Evolutionary conservation across 345 rosid genomes (phyloP).

Genomic region (Euclidium syriacum): DNA sequence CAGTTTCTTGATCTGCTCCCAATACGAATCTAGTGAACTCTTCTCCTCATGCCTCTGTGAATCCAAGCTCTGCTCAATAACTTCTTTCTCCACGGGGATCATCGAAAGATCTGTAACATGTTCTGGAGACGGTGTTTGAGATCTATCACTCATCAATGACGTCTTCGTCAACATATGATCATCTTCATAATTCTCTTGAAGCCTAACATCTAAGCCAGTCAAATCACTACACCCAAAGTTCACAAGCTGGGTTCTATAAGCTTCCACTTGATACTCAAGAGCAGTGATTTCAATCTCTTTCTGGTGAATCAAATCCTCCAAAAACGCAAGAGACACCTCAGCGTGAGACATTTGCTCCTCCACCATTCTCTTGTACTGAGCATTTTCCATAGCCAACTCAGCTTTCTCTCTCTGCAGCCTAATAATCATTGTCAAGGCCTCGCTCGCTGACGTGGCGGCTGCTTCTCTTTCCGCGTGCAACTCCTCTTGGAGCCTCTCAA

Average conservation of each 20-base stretch:
- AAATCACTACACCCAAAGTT: slow-evolving; percentile 61
- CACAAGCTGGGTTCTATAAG: slow-evolving; percentile 58
- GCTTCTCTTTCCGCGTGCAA: slow-evolving; percentile 80
- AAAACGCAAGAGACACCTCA: slow-evolving; percentile 54
- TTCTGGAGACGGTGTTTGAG: slow-evolving; percentile 11
- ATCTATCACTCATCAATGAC: slow-evolving; percentile 21
- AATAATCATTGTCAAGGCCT: slow-evolving; percentile 81
- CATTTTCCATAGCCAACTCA: slow-evolving; percentile 64
- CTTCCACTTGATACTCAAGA: slow-evolving; percentile 67
- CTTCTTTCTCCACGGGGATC: slow-evolving; percentile 24
- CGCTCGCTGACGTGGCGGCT: slow-evolving; percentile 60
- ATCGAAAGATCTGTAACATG: slow-evolving; percentile 7
- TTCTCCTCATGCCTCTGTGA: not conserved
- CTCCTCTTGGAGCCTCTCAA: slow-evolving; percentile 61
- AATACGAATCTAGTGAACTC: slow-evolving; percentile 37
- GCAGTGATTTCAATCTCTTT: slow-evolving; percentile 74
- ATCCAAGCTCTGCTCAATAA: slow-evolving; percentile 24
- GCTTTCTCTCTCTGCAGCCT: slow-evolving; percentile 92
- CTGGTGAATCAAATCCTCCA: slow-evolving; percentile 60
- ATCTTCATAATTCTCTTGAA: slow-evolving; percentile 35
- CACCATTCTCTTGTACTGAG: slow-evolving; percentile 73
- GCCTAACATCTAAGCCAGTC: slow-evolving; percentile 31
- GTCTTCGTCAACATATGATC: not conserved
- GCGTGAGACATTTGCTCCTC: slow-evolving; percentile 73
- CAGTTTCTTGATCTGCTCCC: slow-evolving; percentile 59